These are phyloP conservation scores for Dactylellina haptotyla DNA, from an alignment of 2,329 filamentous ascomycete species.

Conservation along the genomic window DNA sequence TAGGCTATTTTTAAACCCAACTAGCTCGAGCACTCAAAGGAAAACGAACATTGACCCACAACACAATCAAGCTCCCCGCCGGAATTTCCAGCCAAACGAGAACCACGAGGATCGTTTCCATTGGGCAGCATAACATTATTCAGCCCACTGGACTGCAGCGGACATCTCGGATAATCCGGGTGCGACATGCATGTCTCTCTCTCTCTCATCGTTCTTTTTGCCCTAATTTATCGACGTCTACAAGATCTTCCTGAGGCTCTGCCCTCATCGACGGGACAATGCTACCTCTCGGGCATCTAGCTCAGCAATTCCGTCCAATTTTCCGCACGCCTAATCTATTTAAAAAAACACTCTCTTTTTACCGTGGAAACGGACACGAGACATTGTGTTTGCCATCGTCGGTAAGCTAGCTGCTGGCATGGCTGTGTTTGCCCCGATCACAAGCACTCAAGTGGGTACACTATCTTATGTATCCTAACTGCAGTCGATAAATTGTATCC, in stretches of 20 bases:
- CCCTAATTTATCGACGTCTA: constrained; percentile 15
- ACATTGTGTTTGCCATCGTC: too few species aligned
- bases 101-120: neutral
- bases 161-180: constrained; percentile 46
- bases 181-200: constrained; percentile 43
- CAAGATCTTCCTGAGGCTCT: constrained; percentile 47
- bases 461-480: neutral
- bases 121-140: neutral
- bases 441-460: constrained; percentile 4
- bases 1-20: constrained; percentile 46
- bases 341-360: too few species aligned
- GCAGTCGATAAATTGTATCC: constrained; percentile 19
- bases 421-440: too few species aligned
- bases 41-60: neutral
- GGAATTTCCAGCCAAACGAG: neutral
- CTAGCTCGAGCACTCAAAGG: neutral
- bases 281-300: constrained; percentile 37
- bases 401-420: too few species aligned
- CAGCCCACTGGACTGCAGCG: neutral
- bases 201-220: neutral
- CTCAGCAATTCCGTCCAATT: too few species aligned
- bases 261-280: constrained; percentile 51
- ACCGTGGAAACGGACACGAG: too few species aligned
- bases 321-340: too few species aligned
- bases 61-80: too few species aligned